Base-by-base conservation (phyloP, 2,329 filamentous ascomycete genomes). In the Chaetomium sp. region DNA sequence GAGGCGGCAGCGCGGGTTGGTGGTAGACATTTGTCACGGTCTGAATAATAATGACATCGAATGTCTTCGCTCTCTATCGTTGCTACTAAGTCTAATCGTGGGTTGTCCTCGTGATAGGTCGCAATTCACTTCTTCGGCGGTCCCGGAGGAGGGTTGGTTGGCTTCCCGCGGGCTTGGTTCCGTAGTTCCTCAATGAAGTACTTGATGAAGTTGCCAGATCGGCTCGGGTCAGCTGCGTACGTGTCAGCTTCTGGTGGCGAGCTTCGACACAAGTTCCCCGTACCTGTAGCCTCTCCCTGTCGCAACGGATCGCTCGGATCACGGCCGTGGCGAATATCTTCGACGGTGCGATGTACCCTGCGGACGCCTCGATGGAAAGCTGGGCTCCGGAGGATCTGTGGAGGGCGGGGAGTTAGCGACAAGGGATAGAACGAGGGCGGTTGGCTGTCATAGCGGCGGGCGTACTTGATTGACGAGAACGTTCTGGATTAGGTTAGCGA, bases 341-440 rank as follows among this genome's bases (percentile, higher is more conserved):
- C 74, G 45, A 86, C 78, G 3, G 73, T 76, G 16, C 78, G 78
- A 65, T 86, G 83, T 38, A 86, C 81, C n/a, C 79, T 77, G 8
- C 81, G 80, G 47, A 86, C 83, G 3, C 78, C 78, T 66, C 79
- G 79, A 67, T 85, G 83, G 70, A 85, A 86, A 9, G 76, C 75
- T 1, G 82, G 83, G 19, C 78, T 82, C 27, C 78, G 76, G 19
- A 86, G 80, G 62, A 85, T 50, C 54, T 65, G 12, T 25, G 19
- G 38, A 10, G 13, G 29, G 9, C 6, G 1, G 10, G 16, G 6
- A 10, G 49, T 67, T 19, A 69, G 66, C n/a, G 29, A 19, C 4
- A 10, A 4, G 10, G n/a, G 12, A 33, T 1, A 10, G 10, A 21
- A 4, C 16, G 25, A 16, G 2, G 27, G 27, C 27, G 27, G 27